phyloP scores from a whole-genome alignment of 2,329 filamentous ascomycete genomes.

The Teratosphaeria pseudoeucalypti region DNA sequence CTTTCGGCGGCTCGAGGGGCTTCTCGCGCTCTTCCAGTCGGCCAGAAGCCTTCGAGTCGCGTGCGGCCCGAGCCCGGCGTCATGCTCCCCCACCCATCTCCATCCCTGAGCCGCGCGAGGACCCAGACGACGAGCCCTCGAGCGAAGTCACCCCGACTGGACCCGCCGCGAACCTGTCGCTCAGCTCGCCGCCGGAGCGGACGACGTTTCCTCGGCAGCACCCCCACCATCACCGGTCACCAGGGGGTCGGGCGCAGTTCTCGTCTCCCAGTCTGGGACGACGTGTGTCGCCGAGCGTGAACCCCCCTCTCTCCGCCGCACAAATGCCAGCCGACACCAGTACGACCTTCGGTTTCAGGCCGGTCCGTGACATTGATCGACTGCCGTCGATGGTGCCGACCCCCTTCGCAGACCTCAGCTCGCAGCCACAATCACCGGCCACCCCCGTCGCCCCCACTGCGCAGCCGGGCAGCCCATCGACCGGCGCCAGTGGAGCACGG shows the following conservation, averaged over 20 bases:
- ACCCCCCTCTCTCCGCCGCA: constrained; percentile 20
- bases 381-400: constrained; percentile 71
- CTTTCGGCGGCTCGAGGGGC: constrained; percentile 23
- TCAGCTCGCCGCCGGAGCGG: constrained; percentile 62
- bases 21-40: constrained; percentile 31
- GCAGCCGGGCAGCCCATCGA: constrained; percentile 34
- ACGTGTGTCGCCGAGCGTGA: constrained; percentile 26
- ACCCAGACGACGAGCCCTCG: constrained; percentile 40
- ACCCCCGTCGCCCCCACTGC: constrained; percentile 63
- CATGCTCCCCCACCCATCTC: constrained; percentile 72
- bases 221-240: constrained; percentile 39
- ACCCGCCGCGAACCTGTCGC: constrained; percentile 43
- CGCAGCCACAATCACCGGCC: constrained; percentile 86
- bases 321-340: constrained; percentile 20
- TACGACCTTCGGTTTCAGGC: constrained; percentile 54
- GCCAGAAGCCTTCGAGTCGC: constrained; percentile 25
- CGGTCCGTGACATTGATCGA: constrained; percentile 71
- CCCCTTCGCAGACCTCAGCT: constrained; percentile 58
- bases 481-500: constrained; percentile 42
- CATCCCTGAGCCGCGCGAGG: constrained; percentile 48
- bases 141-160: constrained; percentile 52
- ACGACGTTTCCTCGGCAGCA: constrained; percentile 52
- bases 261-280: constrained; percentile 17
- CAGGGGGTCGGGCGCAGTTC: constrained; percentile 26
- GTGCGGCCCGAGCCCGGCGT: constrained; percentile 47